Evolutionary conservation across 2,329 filamentous ascomycete species (phyloP).

Genomic region (Xylariales sp.): DNA sequence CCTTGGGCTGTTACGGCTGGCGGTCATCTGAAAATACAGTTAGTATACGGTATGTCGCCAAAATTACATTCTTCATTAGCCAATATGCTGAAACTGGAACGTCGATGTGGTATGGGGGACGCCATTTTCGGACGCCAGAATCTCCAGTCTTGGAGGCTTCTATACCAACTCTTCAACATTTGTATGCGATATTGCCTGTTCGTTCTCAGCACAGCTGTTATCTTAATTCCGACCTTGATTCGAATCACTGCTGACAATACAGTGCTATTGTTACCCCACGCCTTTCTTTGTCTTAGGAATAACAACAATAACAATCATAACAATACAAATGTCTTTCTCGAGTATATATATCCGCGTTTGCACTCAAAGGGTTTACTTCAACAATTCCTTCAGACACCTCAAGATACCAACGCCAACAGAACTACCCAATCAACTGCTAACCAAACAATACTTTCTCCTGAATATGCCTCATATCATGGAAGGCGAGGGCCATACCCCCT

Average conservation of each 20-base stretch:
- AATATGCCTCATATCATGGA: background rate
- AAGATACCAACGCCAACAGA: background rate
- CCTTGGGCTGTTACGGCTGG: no score
- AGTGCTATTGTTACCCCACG: background rate
- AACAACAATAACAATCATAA: background rate
- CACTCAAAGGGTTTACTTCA: background rate
- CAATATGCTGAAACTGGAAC: no score
- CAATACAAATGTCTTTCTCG: background rate
- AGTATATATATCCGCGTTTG: conserved; percentile 10
- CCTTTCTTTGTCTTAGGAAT: background rate
- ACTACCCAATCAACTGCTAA: background rate
- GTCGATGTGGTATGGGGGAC: no score
- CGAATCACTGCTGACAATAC: background rate
- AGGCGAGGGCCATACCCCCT: conserved; percentile 5
- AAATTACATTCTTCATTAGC: no score
- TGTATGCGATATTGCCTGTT: background rate
- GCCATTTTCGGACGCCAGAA: no score
- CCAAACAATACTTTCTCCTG: no score
- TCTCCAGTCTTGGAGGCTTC: no score
- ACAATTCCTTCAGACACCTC: background rate
- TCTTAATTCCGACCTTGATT: background rate
- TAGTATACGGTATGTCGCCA: no score
- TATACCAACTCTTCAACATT: no score
- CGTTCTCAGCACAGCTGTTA: background rate
- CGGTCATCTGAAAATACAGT: no score